Conservation (phyloP, 192 early-diverging fungal genomes). For the Polychytrium aggregatum region DNA sequence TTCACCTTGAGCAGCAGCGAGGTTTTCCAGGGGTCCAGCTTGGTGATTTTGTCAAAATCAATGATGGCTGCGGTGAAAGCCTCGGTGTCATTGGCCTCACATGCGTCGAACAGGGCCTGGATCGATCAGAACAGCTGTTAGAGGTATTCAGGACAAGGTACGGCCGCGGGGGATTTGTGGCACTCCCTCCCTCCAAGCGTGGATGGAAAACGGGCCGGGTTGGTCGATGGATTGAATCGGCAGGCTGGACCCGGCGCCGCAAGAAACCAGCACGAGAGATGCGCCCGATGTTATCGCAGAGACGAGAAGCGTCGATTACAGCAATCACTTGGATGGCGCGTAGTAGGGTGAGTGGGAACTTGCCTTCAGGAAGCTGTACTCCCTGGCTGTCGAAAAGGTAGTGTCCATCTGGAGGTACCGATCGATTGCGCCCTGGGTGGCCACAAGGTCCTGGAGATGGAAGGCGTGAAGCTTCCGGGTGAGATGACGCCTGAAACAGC, state of each 20-base stretch:
- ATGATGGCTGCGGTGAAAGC: constrained; percentile 70
- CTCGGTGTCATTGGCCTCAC: constrained; percentile 70
- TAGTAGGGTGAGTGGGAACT: neutral
- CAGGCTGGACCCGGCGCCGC: no score
- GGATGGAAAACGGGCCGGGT: no score
- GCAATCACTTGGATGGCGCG: no score
- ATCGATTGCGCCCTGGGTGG: constrained; percentile 62
- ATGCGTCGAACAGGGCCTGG: constrained; percentile 57
- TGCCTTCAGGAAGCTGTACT: constrained; percentile 62
- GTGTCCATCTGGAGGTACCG: constrained; percentile 83
- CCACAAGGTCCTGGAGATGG: constrained; percentile 58
- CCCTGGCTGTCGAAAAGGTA: constrained; percentile 70
- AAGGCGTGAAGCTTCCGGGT: neutral
- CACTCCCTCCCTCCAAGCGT: neutral
- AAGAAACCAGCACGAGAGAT: no score
- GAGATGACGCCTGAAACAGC: no score
- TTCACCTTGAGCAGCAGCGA: constrained; percentile 79
- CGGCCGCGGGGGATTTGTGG: neutral
- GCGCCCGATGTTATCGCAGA: no score
- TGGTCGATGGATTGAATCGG: no score
- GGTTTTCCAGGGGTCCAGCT: constrained; percentile 97
- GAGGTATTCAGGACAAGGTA: neutral
- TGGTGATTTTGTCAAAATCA: constrained; percentile 77
- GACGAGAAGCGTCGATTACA: no score
- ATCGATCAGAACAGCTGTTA: neutral